A percentile compares a stretch with the other conserved stretches of the same genome.
Evolutionary conservation across 164 flowering plant genomes (phyloP).

Genomic region (Aristolochia californica): DNA sequence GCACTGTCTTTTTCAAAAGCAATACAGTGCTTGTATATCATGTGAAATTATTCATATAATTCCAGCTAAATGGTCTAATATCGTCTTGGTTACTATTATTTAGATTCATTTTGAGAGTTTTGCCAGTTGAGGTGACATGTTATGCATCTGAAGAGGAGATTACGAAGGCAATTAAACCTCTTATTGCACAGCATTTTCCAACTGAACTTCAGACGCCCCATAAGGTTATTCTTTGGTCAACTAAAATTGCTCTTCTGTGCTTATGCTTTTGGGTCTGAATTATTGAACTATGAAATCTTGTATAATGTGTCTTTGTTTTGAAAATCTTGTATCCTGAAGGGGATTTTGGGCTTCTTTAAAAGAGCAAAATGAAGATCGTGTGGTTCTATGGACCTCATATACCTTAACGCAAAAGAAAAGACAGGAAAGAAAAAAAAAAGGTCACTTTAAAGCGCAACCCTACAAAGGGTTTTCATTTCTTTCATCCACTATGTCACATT

Average conservation of each 20-base stretch:
- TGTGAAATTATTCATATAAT: background rate
- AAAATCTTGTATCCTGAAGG: too few species aligned
- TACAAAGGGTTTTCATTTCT: too few species aligned
- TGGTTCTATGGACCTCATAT: too few species aligned
- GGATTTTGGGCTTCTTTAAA: too few species aligned
- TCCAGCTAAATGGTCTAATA: background rate
- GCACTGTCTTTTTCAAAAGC: too few species aligned
- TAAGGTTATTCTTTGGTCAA: constrained; percentile 35
- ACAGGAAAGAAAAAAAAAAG: too few species aligned
- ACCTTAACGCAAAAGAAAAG: too few species aligned
- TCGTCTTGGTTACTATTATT: constrained; percentile 1
- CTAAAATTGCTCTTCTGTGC: background rate
- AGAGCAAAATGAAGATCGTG: too few species aligned
- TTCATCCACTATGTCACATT: too few species aligned
- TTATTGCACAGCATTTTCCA: constrained; percentile 58
- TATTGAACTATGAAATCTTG: too few species aligned
- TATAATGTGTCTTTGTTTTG: too few species aligned
- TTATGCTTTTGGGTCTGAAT: background rate
- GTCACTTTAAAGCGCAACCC: background rate
- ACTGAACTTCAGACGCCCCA: constrained; percentile 40
- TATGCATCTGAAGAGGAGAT: constrained; percentile 95
- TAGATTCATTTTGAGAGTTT: constrained; percentile 75
- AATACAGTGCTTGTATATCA: too few species aligned
- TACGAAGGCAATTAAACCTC: constrained; percentile 62
- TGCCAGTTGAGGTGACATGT: constrained; percentile 84